Evolutionary conservation across 2,329 filamentous ascomycete genomes (phyloP).

Genomic region (Neopestalotiopsis rosae): DNA sequence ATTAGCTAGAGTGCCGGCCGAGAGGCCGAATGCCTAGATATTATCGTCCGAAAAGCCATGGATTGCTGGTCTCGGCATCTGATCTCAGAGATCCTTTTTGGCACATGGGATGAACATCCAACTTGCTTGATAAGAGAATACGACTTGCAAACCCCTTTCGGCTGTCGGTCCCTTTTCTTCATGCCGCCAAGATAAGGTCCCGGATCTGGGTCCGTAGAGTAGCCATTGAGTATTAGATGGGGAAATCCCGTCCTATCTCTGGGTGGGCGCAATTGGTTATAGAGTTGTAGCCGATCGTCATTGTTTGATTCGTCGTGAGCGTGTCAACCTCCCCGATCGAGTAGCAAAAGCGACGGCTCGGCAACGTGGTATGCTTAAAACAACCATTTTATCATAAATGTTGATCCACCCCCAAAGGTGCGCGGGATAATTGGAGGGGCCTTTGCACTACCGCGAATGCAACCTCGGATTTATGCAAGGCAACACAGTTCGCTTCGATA

Average conservation of each 20-base stretch:
- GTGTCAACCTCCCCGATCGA: neutral
- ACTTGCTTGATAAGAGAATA: neutral
- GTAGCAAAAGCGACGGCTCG: neutral
- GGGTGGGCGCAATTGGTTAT: slow-evolving; percentile 1
- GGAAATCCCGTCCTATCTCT: neutral
- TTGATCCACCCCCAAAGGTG: neutral
- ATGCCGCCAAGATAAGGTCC: neutral
- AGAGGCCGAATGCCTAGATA: neutral
- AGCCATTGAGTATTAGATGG: neutral
- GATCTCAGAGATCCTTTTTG: neutral
- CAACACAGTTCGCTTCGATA: neutral
- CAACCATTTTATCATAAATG: neutral
- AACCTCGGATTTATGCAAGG: neutral
- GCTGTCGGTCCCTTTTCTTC: neutral
- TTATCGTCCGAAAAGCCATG: neutral
- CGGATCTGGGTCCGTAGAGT: too few relatives aligned
- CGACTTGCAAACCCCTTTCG: neutral
- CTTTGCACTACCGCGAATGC: neutral
- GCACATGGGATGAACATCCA: neutral
- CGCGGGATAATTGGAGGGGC: neutral
- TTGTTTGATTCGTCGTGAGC: neutral
- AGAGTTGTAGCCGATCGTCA: neutral
- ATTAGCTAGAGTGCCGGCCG: neutral
- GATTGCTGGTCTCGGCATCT: neutral
- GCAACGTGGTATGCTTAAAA: neutral